Conservation (phyloP, 2,329 filamentous ascomycete genomes). For the Fusarium liriodendri region DNA sequence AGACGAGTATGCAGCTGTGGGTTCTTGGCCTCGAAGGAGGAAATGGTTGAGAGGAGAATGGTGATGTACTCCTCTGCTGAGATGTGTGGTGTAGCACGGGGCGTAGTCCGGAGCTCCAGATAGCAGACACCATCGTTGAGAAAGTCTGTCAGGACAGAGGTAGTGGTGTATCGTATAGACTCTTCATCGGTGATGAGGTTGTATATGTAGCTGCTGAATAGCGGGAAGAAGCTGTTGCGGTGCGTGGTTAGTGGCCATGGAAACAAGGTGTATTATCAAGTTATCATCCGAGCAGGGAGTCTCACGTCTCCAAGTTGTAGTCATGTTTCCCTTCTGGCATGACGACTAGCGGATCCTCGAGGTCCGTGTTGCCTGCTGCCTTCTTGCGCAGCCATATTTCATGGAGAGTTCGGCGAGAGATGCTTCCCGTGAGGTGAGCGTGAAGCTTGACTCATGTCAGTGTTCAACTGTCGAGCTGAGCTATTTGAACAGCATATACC, state of each 20-base stretch:
- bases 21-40: constrained; percentile 57
- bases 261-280: background rate
- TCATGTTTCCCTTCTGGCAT: constrained; percentile 79
- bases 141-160: constrained; percentile 74
- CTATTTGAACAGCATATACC: constrained; percentile 47
- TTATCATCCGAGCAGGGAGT: background rate
- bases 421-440: constrained; percentile 83
- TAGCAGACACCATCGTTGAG: constrained; percentile 78
- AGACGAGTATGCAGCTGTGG: constrained; percentile 69
- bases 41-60: constrained; percentile 74
- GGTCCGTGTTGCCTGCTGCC: constrained; percentile 59
- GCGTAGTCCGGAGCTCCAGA: constrained; percentile 84
- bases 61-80: constrained; percentile 73
- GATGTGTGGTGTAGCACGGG: constrained; percentile 70
- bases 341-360: constrained; percentile 75
- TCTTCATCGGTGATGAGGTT: constrained; percentile 73
- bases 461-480: background rate
- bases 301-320: constrained; percentile 75
- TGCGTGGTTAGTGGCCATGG: background rate
- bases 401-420: constrained; percentile 77
- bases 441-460: constrained; percentile 67
- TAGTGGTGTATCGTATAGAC: constrained; percentile 71
- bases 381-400: constrained; percentile 77
- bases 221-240: constrained; percentile 74
- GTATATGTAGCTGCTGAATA: constrained; percentile 86